Conservation (phyloP, 345 rosid genomes). For the Alliaria petiolata region DNA sequence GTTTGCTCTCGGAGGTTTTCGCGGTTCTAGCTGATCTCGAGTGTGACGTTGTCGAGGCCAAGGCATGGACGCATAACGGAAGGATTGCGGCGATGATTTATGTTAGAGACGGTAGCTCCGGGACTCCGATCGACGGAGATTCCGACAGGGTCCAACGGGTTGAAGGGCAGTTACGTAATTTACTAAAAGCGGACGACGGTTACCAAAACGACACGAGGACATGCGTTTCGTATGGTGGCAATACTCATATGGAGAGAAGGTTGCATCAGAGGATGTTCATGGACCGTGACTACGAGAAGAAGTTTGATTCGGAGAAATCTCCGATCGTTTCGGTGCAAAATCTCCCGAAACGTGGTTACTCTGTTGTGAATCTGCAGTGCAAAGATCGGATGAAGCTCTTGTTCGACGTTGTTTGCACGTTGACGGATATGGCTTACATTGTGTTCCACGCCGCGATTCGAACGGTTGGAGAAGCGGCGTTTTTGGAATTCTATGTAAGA, state of each 20-base stretch:
- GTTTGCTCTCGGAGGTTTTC: slow-evolving; percentile 73
- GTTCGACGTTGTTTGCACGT: slow-evolving; percentile 90
- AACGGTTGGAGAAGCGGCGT: slow-evolving; percentile 55
- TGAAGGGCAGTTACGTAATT: slow-evolving; percentile 56
- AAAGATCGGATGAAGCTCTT: slow-evolving; percentile 79
- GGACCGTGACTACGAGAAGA: slow-evolving; percentile 87
- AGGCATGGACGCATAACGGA: slow-evolving; percentile 87
- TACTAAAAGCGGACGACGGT: slow-evolving; percentile 80
- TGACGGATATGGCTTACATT: slow-evolving; percentile 92
- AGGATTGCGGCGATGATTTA: slow-evolving; percentile 63
- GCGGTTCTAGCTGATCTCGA: slow-evolving; percentile 73
- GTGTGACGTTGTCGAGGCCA: slow-evolving; percentile 75
- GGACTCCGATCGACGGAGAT: slow-evolving; percentile 56
- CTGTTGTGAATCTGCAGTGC: slow-evolving; percentile 85
- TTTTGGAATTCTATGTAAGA: slow-evolving; percentile 73
- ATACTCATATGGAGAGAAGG: slow-evolving; percentile 86
- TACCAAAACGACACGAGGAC: slow-evolving; percentile 70
- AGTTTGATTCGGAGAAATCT: slow-evolving; percentile 43
- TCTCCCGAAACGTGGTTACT: slow-evolving; percentile 71
- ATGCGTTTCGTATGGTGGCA: slow-evolving; percentile 60
- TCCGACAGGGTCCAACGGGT: slow-evolving; percentile 45
- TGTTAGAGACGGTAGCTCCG: slow-evolving; percentile 61
- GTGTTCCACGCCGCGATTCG: slow-evolving; percentile 85
- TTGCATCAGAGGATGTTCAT: slow-evolving; percentile 96
- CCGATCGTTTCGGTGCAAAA: slow-evolving; percentile 77